Evolutionary conservation across 208 protist genomes (phyloP).

Genomic region (Acanthamoeba divionensis): DNA sequence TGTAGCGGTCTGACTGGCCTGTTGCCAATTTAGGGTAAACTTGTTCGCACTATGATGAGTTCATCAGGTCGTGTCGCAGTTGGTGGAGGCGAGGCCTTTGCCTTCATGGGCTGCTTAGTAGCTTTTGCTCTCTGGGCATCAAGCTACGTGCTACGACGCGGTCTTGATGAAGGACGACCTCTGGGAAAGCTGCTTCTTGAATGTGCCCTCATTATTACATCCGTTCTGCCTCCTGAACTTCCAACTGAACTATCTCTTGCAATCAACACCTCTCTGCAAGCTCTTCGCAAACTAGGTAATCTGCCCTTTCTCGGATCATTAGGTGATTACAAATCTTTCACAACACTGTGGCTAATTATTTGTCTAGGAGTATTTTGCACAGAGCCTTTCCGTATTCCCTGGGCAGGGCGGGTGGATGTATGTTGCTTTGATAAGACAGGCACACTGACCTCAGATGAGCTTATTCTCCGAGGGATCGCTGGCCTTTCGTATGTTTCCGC

Average conservation of each 20-base stretch:
- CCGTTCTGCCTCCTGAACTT: slow-evolving; percentile 98
- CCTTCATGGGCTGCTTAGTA: slow-evolving; percentile 96
- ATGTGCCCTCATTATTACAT: slow-evolving; percentile 97
- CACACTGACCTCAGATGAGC: slow-evolving; percentile 87
- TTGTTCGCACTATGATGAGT: slow-evolving; percentile 86
- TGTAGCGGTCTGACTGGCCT: no score
- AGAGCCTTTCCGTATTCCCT: slow-evolving; percentile 99
- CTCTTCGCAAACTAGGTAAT: slow-evolving; percentile 86
- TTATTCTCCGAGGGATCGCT: slow-evolving; percentile 77
- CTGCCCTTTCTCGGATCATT: neutral
- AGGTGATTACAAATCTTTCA: neutral
- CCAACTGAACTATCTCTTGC: slow-evolving; percentile 98
- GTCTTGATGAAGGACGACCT: slow-evolving; percentile 71
- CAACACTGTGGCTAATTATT: neutral
- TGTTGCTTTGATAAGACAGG: slow-evolving; percentile 99
- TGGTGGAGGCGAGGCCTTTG: slow-evolving; percentile 92
- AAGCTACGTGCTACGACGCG: slow-evolving; percentile 86
- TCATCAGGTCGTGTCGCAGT: slow-evolving; percentile 92
- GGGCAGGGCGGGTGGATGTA: slow-evolving; percentile 96
- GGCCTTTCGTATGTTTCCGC: neutral
- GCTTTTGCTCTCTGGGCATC: slow-evolving; percentile 93
- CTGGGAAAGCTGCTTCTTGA: slow-evolving; percentile 94
- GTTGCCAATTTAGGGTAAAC: slow-evolving; percentile 68
- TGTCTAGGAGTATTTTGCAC: slow-evolving; percentile 87
- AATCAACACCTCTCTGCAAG: slow-evolving; percentile 95